Evolutionary conservation across 352 stramenopile species (phyloP).

Genomic region (Sclerospora graminicola): DNA sequence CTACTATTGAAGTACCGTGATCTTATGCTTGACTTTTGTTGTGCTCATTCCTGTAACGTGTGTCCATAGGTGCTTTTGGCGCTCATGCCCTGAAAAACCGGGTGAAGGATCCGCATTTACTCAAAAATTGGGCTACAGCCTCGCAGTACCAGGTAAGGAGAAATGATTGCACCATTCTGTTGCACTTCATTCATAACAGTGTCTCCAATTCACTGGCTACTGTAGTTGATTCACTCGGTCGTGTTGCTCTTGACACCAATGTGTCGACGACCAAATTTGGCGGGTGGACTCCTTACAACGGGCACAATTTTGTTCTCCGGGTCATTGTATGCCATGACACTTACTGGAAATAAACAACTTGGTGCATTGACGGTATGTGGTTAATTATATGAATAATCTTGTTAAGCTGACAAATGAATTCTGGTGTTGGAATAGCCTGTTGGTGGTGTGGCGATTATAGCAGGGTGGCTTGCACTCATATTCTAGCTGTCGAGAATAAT

Average conservation of each 20-base stretch:
- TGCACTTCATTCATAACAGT: not conserved
- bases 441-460: conserved; percentile 53
- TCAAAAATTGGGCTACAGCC: conserved; percentile 82
- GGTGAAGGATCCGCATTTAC: conserved; percentile 63
- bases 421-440: conserved; percentile 32
- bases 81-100: conserved; percentile 56
- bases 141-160: conserved; percentile 72
- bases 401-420: too few species aligned
- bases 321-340: conserved; percentile 67
- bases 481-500: conserved; percentile 23
- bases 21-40: not conserved
- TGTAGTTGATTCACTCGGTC: conserved; percentile 61
- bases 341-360: conserved; percentile 64
- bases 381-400: too few species aligned
- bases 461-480: conserved; percentile 60
- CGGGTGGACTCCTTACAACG: conserved; percentile 42
- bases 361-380: conserved; percentile 59
- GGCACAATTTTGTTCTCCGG: conserved; percentile 71
- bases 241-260: conserved; percentile 60
- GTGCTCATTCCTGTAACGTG: not conserved
- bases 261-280: conserved; percentile 43
- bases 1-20: not conserved
- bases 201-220: not conserved
- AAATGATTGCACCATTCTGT: not conserved
- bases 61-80: conserved; percentile 54